phyloP scores from a whole-genome alignment of 768 basidiomycete genomes.

The Lactarius akahatsu region DNA sequence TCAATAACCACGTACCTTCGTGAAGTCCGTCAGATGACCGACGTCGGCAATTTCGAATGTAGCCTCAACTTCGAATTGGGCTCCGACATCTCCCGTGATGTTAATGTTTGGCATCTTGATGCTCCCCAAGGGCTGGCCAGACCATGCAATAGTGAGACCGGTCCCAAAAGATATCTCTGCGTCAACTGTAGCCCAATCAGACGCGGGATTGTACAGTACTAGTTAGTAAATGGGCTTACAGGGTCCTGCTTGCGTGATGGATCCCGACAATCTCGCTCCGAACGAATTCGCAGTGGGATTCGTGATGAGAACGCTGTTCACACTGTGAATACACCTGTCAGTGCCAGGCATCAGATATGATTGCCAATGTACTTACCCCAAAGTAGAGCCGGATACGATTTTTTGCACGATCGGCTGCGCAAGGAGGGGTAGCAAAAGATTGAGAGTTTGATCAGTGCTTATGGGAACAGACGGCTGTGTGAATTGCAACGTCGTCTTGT shows the following conservation, averaged over 20 bases:
- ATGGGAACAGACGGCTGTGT: slow-evolving; percentile 56
- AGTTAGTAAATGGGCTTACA: slow-evolving; percentile 45
- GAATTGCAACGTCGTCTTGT: slow-evolving; percentile 60
- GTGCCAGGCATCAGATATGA: slow-evolving; percentile 3
- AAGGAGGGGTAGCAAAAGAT: slow-evolving; percentile 65
- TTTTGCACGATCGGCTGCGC: slow-evolving; percentile 75
- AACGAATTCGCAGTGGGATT: slow-evolving; percentile 59
- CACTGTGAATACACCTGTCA: slow-evolving; percentile 36
- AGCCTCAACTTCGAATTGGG: slow-evolving; percentile 51
- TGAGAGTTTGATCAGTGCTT: slow-evolving; percentile 57
- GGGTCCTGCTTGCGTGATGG: slow-evolving; percentile 68
- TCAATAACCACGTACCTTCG: slow-evolving; percentile 43
- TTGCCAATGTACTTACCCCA: slow-evolving; percentile 44
- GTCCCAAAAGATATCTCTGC: slow-evolving; percentile 63
- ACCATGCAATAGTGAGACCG: slow-evolving; percentile 63
- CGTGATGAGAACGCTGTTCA: slow-evolving; percentile 61
- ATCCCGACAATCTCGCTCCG: slow-evolving; percentile 55
- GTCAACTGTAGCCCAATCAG: slow-evolving; percentile 46
- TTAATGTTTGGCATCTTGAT: slow-evolving; percentile 60
- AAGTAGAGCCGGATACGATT: slow-evolving; percentile 55
- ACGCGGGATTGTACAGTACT: background rate
- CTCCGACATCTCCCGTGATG: slow-evolving; percentile 65
- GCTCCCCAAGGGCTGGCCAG: slow-evolving; percentile 53
- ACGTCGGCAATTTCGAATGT: slow-evolving; percentile 59
- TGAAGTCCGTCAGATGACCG: slow-evolving; percentile 59